phyloP scores from a whole-genome alignment of 2,329 filamentous ascomycete genomes.

The Grosmannia serpens region DNA sequence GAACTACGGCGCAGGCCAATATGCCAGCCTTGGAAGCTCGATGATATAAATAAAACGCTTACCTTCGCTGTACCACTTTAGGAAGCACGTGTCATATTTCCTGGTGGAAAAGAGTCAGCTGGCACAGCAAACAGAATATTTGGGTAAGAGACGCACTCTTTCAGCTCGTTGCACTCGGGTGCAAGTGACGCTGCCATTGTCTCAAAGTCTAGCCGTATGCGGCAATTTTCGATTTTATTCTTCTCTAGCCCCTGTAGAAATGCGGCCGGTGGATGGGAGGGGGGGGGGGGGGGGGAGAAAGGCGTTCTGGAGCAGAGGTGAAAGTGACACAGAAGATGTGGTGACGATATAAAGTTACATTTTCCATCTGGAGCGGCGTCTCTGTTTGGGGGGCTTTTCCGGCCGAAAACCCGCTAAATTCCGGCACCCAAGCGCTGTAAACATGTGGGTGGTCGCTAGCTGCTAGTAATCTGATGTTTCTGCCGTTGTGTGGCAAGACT shows the following conservation, averaged over 20 bases:
- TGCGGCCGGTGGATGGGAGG: not conserved
- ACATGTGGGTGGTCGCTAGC: not conserved
- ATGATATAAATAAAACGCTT: constrained; percentile 21
- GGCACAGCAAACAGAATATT: too few relatives aligned
- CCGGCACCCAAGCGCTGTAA: not conserved
- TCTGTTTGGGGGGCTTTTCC: not conserved
- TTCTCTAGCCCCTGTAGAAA: not conserved
- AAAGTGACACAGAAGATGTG: not conserved
- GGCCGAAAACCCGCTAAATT: not conserved
- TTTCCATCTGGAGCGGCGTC: not conserved
- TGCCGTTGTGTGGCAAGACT: not conserved
- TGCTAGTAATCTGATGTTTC: not conserved
- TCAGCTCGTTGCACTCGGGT: constrained; percentile 88
- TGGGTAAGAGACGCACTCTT: constrained; percentile 55
- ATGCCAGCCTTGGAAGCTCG: not conserved
- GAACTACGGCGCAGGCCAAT: not conserved
- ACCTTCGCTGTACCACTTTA: constrained; percentile 99
- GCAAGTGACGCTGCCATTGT: constrained; percentile 88
- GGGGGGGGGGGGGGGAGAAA: too few relatives aligned
- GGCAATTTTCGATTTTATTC: not conserved
- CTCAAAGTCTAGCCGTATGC: not conserved
- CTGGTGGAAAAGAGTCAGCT: constrained; percentile 31
- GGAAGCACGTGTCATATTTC: constrained; percentile 91
- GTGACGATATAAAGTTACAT: not conserved
- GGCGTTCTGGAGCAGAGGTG: not conserved